Evolutionary conservation across 495 filamentous ascomycete genomes (phyloP).

Genomic region (Neurospora sp.): DNA sequence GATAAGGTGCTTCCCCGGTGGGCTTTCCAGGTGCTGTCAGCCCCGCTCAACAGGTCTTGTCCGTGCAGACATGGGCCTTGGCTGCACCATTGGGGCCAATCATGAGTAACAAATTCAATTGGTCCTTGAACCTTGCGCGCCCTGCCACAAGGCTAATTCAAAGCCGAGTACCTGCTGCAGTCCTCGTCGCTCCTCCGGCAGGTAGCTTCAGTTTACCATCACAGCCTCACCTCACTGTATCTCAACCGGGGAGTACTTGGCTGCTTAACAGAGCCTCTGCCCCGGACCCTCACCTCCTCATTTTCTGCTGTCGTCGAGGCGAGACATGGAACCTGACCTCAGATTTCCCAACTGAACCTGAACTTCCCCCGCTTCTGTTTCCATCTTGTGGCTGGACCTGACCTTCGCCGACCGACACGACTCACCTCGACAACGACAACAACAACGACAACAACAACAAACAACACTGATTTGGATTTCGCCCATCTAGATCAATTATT

Average conservation of each 20-base stretch:
- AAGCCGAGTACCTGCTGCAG: constrained; percentile 16
- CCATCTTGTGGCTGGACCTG: neutral
- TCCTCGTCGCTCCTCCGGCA: neutral
- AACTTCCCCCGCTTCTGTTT: neutral
- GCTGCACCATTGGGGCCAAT: neutral
- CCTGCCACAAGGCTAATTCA: constrained; percentile 27
- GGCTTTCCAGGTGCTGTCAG: neutral
- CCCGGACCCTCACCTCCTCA: neutral
- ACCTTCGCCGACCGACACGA: neutral
- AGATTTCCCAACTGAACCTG: neutral
- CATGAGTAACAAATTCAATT: neutral
- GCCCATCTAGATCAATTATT: neutral
- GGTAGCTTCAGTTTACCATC: constrained; percentile 8
- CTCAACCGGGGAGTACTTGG: neutral
- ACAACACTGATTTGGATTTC: neutral
- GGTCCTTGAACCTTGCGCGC: constrained; percentile 1
- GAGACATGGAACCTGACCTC: neutral
- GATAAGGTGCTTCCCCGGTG: neutral
- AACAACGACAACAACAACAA: neutral
- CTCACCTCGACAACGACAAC: neutral
- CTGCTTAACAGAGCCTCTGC: constrained; percentile 2
- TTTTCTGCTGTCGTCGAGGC: neutral
- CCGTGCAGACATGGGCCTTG: neutral
- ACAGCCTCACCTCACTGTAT: constrained; percentile 20
- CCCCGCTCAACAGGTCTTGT: neutral